Evolutionary conservation across 139 green algal species (phyloP).

Genomic region (Dunaliella sp.): DNA sequence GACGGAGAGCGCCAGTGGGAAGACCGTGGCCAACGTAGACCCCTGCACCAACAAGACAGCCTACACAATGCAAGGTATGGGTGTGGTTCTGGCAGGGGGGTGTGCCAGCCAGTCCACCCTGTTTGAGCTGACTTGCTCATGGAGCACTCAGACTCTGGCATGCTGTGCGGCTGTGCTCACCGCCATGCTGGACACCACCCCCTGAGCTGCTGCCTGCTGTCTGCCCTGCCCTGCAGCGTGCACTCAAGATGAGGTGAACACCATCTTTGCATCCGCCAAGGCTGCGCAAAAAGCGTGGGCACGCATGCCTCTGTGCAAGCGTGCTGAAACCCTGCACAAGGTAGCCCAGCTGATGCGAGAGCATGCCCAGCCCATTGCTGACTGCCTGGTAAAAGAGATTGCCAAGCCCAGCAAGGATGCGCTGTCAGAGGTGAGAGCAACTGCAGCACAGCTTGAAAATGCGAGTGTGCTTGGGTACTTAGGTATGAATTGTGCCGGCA

Average conservation of each 20-base stretch:
- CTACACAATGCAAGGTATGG: constrained; percentile 78
- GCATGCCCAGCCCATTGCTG: constrained; percentile 81
- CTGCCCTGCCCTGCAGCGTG: constrained; percentile 64
- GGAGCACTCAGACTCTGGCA: too few relatives aligned
- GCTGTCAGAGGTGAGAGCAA: constrained; percentile 10
- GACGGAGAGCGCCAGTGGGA: constrained; percentile 65
- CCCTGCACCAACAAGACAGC: constrained; percentile 61
- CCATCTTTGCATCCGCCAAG: constrained; percentile 73
- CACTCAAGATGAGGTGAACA: constrained; percentile 87
- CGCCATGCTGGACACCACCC: too few relatives aligned
- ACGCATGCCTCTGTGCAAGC: constrained; percentile 84
- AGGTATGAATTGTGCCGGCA: too few relatives aligned
- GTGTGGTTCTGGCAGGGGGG: too few relatives aligned
- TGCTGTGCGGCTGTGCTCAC: too few relatives aligned
- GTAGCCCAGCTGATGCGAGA: constrained; percentile 75
- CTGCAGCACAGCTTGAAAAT: too few relatives aligned
- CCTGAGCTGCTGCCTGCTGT: neutral
- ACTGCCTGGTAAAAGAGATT: constrained; percentile 88
- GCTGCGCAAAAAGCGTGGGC: constrained; percentile 83
- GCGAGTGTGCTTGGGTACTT: too few relatives aligned
- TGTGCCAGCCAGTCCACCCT: too few relatives aligned
- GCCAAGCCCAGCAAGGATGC: constrained; percentile 89
- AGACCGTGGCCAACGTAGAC: constrained; percentile 71
- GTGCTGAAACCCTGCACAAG: constrained; percentile 77
- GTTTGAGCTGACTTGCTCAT: too few relatives aligned